Base-by-base conservation (phyloP, 495 filamentous ascomycete genomes). In the Thozetella sp. region DNA sequence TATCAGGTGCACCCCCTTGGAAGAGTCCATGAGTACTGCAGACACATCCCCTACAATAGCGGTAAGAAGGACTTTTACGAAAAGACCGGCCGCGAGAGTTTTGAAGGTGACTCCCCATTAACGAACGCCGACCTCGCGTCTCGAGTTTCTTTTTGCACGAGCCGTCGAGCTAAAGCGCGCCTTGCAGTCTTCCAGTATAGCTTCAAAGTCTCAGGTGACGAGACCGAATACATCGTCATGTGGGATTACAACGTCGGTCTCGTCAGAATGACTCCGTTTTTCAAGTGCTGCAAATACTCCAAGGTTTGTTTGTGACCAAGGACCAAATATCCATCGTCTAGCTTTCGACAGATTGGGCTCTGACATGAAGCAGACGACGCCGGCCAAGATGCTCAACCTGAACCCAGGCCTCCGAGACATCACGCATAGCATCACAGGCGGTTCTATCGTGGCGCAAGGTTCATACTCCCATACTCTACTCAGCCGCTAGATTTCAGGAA, bases 161-260 rank as follows among this genome's bases (percentile, higher is more conserved):
- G 72, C 60, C 51, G 30, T 25, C 17, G 26, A 17, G 51, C 27
- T 43, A 51, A 46, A 43, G 51, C 1, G 24, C 54, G 51, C 17
- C 25, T 43, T 54, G 45, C 59, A 97, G 95, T 96, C 3, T 97
- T 93, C 72, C 87, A 94, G 58, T 99, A 98, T 73, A 87, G 82
- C n/a, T 99, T 97, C 76, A 84, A 85, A 65, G 69, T 88, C 22
- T 88, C 89, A 6, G 86, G 78, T 12, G 83, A 92, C 40, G 84
- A 87, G 4, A 83, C 80, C 61, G 72, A 79, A 52, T 93, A 92
- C 78, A 84, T 80, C 6, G 86, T 99, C 23, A 92, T 96, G 87
- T 99, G 95, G 95, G 95, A 99, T 71, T 97, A 97, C 72, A 93
- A 93, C 60, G 87, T 93, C 57, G 95, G 95, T n/a, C 88, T 97